Evolutionary conservation across 257 asterid species (phyloP).

Genomic region (Nicotiana noctiflora): DNA sequence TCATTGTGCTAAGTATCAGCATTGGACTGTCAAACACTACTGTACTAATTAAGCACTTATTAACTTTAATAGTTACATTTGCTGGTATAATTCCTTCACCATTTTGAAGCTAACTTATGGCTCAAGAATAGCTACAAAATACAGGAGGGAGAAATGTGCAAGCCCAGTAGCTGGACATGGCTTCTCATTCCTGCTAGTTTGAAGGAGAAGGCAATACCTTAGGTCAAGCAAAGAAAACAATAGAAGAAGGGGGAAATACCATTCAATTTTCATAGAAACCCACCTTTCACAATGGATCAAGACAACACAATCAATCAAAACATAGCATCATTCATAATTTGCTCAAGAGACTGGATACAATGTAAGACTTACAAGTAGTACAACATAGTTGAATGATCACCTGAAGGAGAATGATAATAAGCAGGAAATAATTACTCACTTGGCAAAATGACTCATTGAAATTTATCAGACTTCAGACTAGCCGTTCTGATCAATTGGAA

Average conservation of each 20-base stretch:
- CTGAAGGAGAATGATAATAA: background rate
- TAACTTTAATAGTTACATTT: background rate
- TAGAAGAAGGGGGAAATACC: too few species aligned
- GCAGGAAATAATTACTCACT: background rate
- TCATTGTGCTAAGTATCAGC: background rate
- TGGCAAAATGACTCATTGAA: background rate
- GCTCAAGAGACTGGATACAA: too few species aligned
- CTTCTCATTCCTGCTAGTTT: background rate
- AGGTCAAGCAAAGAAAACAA: background rate
- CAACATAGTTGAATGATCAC: background rate
- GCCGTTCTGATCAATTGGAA: too few species aligned
- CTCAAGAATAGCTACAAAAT: background rate
- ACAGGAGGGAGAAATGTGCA: background rate
- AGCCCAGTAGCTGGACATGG: background rate
- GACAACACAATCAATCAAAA: too few species aligned
- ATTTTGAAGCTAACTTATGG: background rate
- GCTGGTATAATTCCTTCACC: background rate
- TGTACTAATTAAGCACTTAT: background rate
- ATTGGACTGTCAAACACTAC: background rate
- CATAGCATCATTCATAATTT: too few species aligned
- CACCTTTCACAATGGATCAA: too few species aligned
- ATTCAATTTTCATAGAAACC: too few species aligned
- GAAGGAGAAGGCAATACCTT: background rate
- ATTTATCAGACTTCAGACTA: background rate
- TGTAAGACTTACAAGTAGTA: too few species aligned